Evolutionary conservation across 768 basidiomycete genomes (phyloP).

Genomic region (Termitomyces heimii): DNA sequence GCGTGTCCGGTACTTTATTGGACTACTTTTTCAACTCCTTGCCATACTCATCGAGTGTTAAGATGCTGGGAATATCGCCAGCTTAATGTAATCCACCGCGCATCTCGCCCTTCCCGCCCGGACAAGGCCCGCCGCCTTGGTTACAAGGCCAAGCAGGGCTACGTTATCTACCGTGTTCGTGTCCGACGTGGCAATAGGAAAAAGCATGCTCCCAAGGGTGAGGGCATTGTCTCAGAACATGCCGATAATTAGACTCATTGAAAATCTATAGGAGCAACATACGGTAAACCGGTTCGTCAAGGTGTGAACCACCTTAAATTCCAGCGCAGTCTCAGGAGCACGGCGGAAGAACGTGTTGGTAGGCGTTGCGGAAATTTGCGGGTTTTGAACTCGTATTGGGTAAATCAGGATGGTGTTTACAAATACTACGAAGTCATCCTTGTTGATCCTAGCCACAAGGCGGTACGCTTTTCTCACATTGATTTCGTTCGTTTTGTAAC

Average conservation of each 20-base stretch:
- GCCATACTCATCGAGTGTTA: slow-evolving; percentile 1
- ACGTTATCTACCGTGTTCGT: slow-evolving; percentile 94
- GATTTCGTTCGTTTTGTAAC: slow-evolving; percentile 9
- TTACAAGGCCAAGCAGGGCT: slow-evolving; percentile 99
- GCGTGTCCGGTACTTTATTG: slow-evolving; percentile 74
- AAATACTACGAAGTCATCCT: slow-evolving; percentile 99
- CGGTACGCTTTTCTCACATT: slow-evolving; percentile 44
- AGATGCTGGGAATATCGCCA: slow-evolving; percentile 99
- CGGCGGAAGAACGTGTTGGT: slow-evolving; percentile 98
- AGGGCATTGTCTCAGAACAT: slow-evolving; percentile 9
- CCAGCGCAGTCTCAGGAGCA: slow-evolving; percentile 88
- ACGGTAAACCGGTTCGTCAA: slow-evolving; percentile 98
- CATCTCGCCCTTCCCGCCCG: slow-evolving; percentile 95
- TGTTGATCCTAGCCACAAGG: slow-evolving; percentile 93
- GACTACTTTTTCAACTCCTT: not conserved
- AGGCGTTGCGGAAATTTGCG: slow-evolving; percentile 93
- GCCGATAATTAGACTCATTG: not conserved
- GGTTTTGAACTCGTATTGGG: slow-evolving; percentile 98
- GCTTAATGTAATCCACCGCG: slow-evolving; percentile 96
- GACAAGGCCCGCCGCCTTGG: slow-evolving; percentile 99
- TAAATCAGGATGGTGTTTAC: slow-evolving; percentile 98
- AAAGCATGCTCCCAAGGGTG: slow-evolving; percentile 97
- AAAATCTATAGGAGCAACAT: slow-evolving; percentile 76
- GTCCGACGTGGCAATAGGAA: slow-evolving; percentile 99
- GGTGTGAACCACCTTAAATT: slow-evolving; percentile 99